Conservation (phyloP, 306 rosid species). For the Acacia crassicarpa region DNA sequence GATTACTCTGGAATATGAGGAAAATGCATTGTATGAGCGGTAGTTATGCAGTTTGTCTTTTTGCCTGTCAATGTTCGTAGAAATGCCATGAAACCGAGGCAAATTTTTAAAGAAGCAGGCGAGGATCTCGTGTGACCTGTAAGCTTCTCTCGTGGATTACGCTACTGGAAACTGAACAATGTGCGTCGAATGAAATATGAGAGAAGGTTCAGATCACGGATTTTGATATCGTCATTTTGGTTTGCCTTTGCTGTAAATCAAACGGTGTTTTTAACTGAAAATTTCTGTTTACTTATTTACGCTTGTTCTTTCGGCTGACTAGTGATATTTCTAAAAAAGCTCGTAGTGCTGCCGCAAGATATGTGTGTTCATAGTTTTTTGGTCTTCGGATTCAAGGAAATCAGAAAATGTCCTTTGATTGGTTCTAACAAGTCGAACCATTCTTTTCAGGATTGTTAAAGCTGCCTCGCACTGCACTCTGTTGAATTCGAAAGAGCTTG, state of each 20-base stretch:
- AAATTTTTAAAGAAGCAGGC: neutral
- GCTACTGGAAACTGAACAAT: neutral
- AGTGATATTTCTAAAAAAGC: neutral
- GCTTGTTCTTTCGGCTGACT: neutral
- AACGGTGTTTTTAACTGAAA: neutral
- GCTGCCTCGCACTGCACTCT: neutral
- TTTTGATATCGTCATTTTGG: neutral
- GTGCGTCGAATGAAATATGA: slow-evolving; percentile 7
- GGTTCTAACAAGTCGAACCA: slow-evolving; percentile 2
- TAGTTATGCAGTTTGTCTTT: neutral
- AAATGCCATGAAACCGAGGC: neutral
- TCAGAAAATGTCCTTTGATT: neutral
- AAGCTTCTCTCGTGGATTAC: slow-evolving; percentile 12
- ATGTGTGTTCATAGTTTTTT: neutral
- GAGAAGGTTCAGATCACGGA: slow-evolving; percentile 16
- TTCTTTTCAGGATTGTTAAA: slow-evolving; percentile 18
- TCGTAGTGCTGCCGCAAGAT: neutral
- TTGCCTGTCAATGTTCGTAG: neutral
- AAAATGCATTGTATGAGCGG: neutral
- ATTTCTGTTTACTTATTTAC: neutral
- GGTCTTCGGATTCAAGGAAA: neutral
- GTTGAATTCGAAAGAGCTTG: slow-evolving; percentile 15
- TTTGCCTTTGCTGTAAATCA: neutral
- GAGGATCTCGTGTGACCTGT: slow-evolving; percentile 31
- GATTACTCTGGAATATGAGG: neutral